Percentiles rank a stretch among this genome's conserved stretches.
phyloP scores from a whole-genome alignment of 176 grass and related monocot species.

The Oryza coarctata region DNA sequence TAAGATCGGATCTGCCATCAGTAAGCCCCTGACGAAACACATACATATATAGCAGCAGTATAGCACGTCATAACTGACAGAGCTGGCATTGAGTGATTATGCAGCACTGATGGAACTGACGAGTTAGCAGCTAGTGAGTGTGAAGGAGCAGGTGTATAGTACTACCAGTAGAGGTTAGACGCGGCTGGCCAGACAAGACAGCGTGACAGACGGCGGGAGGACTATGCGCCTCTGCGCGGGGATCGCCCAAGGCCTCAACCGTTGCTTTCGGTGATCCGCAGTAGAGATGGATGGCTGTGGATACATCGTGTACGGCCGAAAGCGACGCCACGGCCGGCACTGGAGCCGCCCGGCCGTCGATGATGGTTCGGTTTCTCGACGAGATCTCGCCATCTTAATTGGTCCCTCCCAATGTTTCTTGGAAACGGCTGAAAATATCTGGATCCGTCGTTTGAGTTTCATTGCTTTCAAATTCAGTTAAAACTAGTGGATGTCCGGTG shows the following conservation, averaged over 20 bases:
- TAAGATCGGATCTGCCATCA: too few species aligned
- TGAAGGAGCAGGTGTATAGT: background rate
- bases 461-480: too few species aligned
- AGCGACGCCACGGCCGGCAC: constrained; percentile 16
- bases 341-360: background rate
- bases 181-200: constrained; percentile 7
- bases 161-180: background rate
- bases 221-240: background rate
- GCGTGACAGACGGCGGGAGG: constrained; percentile 25
- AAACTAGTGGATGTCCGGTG: too few species aligned
- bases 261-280: constrained; percentile 40
- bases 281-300: constrained; percentile 25
- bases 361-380: background rate
- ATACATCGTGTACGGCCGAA: background rate
- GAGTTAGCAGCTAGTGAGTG: background rate
- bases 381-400: background rate
- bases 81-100: background rate
- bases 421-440: too few species aligned
- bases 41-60: too few species aligned
- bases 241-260: background rate
- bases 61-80: background rate
- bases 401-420: background rate
- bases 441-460: too few species aligned
- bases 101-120: background rate
- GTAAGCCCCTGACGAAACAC: too few species aligned